Evolutionary conservation across 768 basidiomycete genomes (phyloP), one percentile per base, ranked within the genome.

Genomic region (Panaeolus papilionaceus): DNA sequence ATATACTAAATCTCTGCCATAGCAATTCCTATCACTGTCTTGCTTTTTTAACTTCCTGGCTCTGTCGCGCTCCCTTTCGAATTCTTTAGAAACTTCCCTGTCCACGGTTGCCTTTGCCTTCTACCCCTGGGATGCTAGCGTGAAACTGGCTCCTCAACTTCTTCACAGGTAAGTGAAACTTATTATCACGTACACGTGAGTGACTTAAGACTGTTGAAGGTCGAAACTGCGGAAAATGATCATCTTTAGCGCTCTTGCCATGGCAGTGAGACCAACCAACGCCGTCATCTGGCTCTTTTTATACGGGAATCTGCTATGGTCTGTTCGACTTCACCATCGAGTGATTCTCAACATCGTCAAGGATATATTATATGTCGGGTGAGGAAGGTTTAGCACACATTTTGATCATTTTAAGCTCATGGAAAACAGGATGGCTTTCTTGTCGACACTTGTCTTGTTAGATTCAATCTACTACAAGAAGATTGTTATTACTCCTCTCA

Each of bases 61-160:
- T 0, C 81, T 98, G 28, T 92, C 96, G 3, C 87, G 98, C 40
- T 93, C 96, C 0, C 80, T 99, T 64, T 96, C 95, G 38, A 99
- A 98, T 75, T 96, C 95, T 12, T 79, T 96, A 33, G 98, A 99
- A 75, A 95, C 95, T 0, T 89, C 94, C 0, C 79, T 99, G 49
- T 92, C 93, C 0, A 89, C 89, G 0, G 78, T 92, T 47, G 96
- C 96, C 0, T 84, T 97, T 65, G 80, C 82, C 12, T 85, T 85
- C 74, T 98, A 93, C 78, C 96, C 92, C 0, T 94, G 92, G 92
- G 80, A 86, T 68, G 75, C 78, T 18, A 80, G 77, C 66, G 73
- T 80, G 0, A 73, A 75, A 38, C 72, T 77, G 58, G 81, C 78
- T 51, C 75, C 78, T 2, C 80, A 81, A 14, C 64, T 82, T 11